phyloP scores from a whole-genome alignment of 768 basidiomycete genomes.

The Termitomyces sp. region DNA sequence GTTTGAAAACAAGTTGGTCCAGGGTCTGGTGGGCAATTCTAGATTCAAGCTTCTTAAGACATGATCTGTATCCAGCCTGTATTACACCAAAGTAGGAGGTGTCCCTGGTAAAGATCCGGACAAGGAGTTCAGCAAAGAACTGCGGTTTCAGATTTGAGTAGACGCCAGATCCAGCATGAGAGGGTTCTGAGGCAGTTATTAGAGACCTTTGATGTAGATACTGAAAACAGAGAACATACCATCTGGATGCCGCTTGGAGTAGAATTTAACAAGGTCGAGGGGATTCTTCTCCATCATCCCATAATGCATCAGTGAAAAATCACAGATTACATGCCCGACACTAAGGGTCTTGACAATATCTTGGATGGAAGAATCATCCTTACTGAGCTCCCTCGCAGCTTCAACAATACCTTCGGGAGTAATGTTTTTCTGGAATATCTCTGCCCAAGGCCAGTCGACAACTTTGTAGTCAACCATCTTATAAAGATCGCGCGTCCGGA shows the following conservation, averaged over 20 bases:
- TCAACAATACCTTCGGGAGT: slow-evolving; percentile 39
- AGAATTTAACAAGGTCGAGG: slow-evolving; percentile 64
- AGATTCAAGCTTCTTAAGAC: neutral
- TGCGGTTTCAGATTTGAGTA: slow-evolving; percentile 62
- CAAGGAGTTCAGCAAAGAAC: slow-evolving; percentile 61
- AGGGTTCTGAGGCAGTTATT: slow-evolving; percentile 27
- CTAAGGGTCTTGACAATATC: slow-evolving; percentile 27
- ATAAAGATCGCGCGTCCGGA: slow-evolving; percentile 63
- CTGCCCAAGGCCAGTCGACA: slow-evolving; percentile 33
- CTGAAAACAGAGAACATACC: slow-evolving; percentile 29
- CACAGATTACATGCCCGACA: slow-evolving; percentile 55
- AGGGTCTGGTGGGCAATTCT: neutral
- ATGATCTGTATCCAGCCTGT: slow-evolving; percentile 50
- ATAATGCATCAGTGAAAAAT: slow-evolving; percentile 63
- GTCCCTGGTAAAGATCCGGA: slow-evolving; percentile 66
- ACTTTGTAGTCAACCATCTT: slow-evolving; percentile 60
- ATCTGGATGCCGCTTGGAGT: slow-evolving; percentile 31
- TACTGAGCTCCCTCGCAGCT: slow-evolving; percentile 26
- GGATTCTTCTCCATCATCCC: slow-evolving; percentile 72
- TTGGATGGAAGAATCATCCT: slow-evolving; percentile 17
- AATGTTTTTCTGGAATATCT: slow-evolving; percentile 30
- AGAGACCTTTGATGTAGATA: neutral
- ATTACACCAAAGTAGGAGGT: slow-evolving; percentile 49
- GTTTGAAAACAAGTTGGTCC: neutral
- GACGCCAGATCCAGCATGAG: slow-evolving; percentile 43